These are phyloP conservation scores for Xylaria flabelliformis DNA, from an alignment of 495 filamentous ascomycete genomes.

Conservation along the genomic window DNA sequence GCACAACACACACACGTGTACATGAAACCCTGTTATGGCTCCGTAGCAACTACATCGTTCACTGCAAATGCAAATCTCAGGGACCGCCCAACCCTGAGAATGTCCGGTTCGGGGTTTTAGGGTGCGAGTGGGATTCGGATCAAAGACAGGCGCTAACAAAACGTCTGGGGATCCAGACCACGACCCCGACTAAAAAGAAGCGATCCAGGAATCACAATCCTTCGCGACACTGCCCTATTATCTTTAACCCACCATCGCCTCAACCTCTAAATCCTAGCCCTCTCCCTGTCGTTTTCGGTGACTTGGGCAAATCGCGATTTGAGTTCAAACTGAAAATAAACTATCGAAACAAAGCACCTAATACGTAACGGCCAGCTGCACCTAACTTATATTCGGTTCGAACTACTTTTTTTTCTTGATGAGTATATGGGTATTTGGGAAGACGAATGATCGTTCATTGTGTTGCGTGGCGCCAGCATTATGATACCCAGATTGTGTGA, in stretches of 20 bases:
- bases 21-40: constrained; percentile 37
- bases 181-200: constrained; percentile 18
- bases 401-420: not conserved
- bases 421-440: not conserved
- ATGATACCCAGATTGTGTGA: constrained; percentile 12
- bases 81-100: constrained; percentile 33
- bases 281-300: constrained; percentile 38
- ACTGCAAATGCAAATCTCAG: constrained; percentile 32
- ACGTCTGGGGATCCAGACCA: not conserved
- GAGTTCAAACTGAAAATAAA: constrained; percentile 33
- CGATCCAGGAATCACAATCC: constrained; percentile 18
- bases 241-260: not conserved
- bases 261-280: constrained; percentile 9
- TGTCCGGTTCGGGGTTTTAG: constrained; percentile 41
- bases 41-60: constrained; percentile 37
- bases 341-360: not conserved
- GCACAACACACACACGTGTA: constrained; percentile 38
- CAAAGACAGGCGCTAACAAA: constrained; percentile 29
- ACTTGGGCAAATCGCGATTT: constrained; percentile 34
- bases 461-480: not conserved
- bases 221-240: constrained; percentile 17
- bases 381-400: not conserved
- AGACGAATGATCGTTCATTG: not conserved
- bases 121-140: constrained; percentile 39
- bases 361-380: not conserved